phyloP scores from a whole-genome alignment of 2,329 filamentous ascomycete species.

The Colletotrichum camelliae region DNA sequence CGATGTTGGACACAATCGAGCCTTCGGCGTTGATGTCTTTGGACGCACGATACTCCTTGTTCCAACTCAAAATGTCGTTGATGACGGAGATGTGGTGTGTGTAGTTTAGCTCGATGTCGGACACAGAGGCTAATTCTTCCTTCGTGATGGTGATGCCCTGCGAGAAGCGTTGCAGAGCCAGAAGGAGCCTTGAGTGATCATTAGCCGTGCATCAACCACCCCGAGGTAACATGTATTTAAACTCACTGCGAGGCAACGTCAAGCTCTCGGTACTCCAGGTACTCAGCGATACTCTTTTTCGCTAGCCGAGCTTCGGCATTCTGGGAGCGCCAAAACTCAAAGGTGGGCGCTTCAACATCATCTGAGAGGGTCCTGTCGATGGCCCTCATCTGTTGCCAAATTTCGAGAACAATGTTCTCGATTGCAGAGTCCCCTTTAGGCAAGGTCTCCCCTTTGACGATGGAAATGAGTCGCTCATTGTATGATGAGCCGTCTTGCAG shows the following conservation, averaged over 20 bases:
- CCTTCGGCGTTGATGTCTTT: background rate
- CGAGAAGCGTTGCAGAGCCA: background rate
- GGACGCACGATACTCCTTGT: background rate
- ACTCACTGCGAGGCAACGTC: background rate
- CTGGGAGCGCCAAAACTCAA: background rate
- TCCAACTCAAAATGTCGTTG: background rate
- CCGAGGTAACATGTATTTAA: rapidly evolving
- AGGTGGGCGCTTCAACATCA: background rate
- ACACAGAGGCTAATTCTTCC: background rate
- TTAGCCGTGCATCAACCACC: rapidly evolving
- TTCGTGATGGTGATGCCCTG: background rate
- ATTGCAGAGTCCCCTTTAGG: background rate
- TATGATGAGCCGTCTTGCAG: background rate
- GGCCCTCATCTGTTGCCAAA: background rate
- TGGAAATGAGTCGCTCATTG: background rate
- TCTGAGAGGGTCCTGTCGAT: background rate
- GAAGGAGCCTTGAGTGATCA: background rate
- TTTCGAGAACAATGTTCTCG: background rate
- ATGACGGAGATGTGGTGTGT: background rate
- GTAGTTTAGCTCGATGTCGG: background rate
- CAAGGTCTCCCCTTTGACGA: background rate
- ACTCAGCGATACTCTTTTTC: background rate
- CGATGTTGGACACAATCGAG: background rate
- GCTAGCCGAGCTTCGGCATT: background rate
- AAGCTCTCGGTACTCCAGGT: background rate